Evolutionary conservation across 2,329 filamentous ascomycete species (phyloP).

Genomic region (Aspergillus pseudoviridinutans): DNA sequence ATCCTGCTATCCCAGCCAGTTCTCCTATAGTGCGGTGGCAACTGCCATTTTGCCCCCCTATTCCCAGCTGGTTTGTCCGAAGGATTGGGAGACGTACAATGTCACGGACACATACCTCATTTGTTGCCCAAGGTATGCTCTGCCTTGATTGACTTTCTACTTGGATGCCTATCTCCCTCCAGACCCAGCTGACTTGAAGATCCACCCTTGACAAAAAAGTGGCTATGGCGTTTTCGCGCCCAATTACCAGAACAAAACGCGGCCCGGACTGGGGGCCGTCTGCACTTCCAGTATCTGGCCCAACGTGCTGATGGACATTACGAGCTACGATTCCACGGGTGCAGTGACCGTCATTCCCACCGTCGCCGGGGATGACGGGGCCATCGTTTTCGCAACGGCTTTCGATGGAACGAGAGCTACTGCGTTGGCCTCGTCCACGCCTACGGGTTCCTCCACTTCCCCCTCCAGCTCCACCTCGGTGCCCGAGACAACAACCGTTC

Average conservation of each 20-base stretch:
- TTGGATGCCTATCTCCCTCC: background rate
- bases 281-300: conserved; percentile 1
- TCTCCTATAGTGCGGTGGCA: conserved; percentile 3
- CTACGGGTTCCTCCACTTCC: background rate
- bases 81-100: conserved; percentile 2
- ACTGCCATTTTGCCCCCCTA: background rate
- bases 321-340: background rate
- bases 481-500: background rate
- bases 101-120: conserved; percentile 1
- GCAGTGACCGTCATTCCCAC: background rate
- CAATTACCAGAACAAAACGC: background rate
- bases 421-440: background rate
- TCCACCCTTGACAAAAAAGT: background rate
- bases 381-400: conserved; percentile 1
- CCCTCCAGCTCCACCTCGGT: background rate
- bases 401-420: conserved; percentile 1
- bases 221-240: background rate
- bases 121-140: background rate
- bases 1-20: conserved; percentile 6
- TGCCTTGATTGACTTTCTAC: background rate
- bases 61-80: background rate
- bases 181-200: background rate
- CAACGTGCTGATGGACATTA: conserved; percentile 1
- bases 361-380: background rate
- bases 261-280: background rate